phyloP scores from a whole-genome alignment of 108 stramenopile genomes.

The Cyclotella atomus region DNA sequence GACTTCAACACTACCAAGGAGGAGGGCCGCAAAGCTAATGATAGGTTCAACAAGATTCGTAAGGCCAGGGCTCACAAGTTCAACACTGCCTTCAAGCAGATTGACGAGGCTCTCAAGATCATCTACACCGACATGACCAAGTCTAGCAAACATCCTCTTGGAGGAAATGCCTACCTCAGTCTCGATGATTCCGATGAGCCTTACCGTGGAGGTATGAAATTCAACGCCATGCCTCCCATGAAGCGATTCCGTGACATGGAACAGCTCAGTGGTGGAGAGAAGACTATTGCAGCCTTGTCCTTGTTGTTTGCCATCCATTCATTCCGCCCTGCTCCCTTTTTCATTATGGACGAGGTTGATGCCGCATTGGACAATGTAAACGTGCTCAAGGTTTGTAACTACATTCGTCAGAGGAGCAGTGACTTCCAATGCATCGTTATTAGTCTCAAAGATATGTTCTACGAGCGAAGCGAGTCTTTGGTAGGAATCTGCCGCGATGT shows the following conservation, averaged over 20 bases:
- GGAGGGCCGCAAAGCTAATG: conserved; percentile 72
- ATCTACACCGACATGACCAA: conserved; percentile 97
- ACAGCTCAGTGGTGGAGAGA: conserved; percentile 99
- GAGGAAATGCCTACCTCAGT: conserved; percentile 93
- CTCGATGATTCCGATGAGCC: conserved; percentile 95
- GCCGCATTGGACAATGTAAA: conserved; percentile 95
- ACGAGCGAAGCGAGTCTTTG: conserved; percentile 86
- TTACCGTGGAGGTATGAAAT: conserved; percentile 96
- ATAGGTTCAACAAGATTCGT: conserved; percentile 78
- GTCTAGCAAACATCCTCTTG: conserved; percentile 89
- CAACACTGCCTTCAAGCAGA: conserved; percentile 86
- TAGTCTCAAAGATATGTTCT: conserved; percentile 98
- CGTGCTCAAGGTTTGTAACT: conserved; percentile 98
- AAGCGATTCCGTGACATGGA: conserved; percentile 99
- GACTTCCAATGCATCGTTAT: conserved; percentile 99
- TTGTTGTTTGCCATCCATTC: conserved; percentile 98
- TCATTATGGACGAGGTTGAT: conserved; percentile 99
- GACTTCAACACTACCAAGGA: conserved; percentile 82
- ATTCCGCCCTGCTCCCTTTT: conserved; percentile 95
- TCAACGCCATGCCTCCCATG: conserved; percentile 99
- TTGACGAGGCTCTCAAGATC: conserved; percentile 87
- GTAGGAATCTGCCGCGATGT: conserved; percentile 94
- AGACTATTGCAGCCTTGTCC: conserved; percentile 98
- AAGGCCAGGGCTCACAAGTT: conserved; percentile 81
- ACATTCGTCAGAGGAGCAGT: conserved; percentile 90